phyloP scores from a whole-genome alignment of 495 filamentous ascomycete species.

The Sordaria brevicollis region DNA sequence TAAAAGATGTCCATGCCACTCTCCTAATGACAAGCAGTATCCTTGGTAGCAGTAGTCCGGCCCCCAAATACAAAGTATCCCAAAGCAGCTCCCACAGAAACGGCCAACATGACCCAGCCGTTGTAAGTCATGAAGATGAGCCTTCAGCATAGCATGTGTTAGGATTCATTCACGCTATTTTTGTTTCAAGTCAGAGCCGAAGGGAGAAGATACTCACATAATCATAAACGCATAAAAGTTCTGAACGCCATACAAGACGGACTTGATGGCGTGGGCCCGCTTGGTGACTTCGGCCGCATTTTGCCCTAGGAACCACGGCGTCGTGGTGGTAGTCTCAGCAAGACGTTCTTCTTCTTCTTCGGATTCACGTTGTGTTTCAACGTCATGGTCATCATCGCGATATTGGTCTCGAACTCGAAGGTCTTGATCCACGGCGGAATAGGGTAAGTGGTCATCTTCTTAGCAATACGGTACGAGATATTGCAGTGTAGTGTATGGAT shows the following conservation, averaged over 20 bases:
- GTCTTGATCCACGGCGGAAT: not conserved
- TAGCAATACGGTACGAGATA: conserved; percentile 4
- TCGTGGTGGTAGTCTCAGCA: conserved; percentile 37
- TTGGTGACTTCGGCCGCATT: conserved; percentile 42
- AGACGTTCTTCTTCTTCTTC: conserved; percentile 38
- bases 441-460: conserved; percentile 7
- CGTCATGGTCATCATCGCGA: not conserved
- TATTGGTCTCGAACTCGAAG: not conserved
- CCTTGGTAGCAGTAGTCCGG: conserved; percentile 59
- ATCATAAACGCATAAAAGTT: conserved; percentile 99
- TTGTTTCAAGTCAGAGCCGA: not conserved
- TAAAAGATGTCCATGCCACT: not conserved
- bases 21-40: conserved; percentile 76
- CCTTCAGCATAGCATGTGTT: conserved; percentile 38
- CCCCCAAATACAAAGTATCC: conserved; percentile 78
- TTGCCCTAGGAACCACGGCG: conserved; percentile 42
- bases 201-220: conserved; percentile 58
- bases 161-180: not conserved
- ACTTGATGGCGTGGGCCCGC: conserved; percentile 65
- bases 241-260: conserved; percentile 79
- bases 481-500: conserved; percentile 1
- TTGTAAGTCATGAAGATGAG: conserved; percentile 99
- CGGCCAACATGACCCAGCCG: conserved; percentile 89
- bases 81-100: conserved; percentile 78
- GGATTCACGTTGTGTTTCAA: not conserved